phyloP scores from a whole-genome alignment of 257 asterid genomes.

The Haberlea rhodopensis region DNA sequence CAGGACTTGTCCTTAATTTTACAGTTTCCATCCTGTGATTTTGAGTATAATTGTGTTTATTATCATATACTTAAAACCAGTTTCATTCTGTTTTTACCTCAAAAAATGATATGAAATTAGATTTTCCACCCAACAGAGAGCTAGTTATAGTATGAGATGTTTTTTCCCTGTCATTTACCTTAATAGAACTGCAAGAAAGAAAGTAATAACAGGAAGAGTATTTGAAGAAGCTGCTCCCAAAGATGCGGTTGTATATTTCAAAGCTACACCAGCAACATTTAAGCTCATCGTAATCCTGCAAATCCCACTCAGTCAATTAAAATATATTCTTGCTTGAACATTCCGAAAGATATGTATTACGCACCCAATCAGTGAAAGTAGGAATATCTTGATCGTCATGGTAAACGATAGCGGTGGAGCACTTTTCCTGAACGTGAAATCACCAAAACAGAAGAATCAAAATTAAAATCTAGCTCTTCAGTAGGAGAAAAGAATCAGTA shows the following conservation, averaged over 20 bases:
- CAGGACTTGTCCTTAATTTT: conserved; percentile 45
- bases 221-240: conserved; percentile 86
- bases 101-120: no score
- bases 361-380: conserved; percentile 70
- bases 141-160: no score
- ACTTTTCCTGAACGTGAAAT: conserved; percentile 48
- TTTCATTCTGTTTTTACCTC: no score
- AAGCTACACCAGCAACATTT: conserved; percentile 63
- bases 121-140: no score
- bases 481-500: no score
- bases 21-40: conserved; percentile 63
- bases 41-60: no score
- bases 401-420: conserved; percentile 61
- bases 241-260: conserved; percentile 78
- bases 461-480: no score
- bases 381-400: conserved; percentile 60
- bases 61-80: no score
- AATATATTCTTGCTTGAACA: background rate
- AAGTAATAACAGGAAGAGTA: conserved; percentile 79
- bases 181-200: conserved; percentile 69
- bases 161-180: no score
- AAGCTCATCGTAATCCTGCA: conserved; percentile 78
- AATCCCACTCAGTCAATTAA: background rate
- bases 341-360: no score
- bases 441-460: background rate